These are phyloP conservation scores for Serendipita sp. DNA, from an alignment of 768 basidiomycete species.

Conservation along the genomic window DNA sequence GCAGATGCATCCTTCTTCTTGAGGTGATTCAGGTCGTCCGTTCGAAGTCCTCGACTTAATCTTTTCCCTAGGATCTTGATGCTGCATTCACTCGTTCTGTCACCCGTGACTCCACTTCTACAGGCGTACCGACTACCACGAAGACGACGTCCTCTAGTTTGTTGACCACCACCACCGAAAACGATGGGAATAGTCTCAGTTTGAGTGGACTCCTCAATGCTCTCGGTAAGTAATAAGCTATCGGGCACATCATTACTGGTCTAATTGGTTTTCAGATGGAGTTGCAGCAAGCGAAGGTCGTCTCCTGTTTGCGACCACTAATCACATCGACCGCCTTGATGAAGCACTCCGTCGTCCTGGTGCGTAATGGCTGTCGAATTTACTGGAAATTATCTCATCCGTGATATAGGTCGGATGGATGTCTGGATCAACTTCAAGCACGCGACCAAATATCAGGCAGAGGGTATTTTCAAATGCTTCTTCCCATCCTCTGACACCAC, in stretches of 20 bases:
- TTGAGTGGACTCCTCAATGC: conserved; percentile 75
- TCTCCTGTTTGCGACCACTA: conserved; percentile 80
- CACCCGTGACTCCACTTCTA: conserved; percentile 65
- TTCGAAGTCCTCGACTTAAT: background rate
- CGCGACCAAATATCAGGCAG: conserved; percentile 84
- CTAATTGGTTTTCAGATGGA: background rate
- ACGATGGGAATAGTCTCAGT: conserved; percentile 69
- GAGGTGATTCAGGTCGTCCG: conserved; percentile 30
- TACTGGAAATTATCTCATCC: conserved; percentile 23
- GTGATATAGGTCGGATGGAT: conserved; percentile 80
- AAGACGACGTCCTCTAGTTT: conserved; percentile 25
- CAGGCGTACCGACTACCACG: conserved; percentile 46
- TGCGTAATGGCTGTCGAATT: background rate
- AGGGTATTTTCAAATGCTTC: conserved; percentile 88
- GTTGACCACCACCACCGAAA: conserved; percentile 11
- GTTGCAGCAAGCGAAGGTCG: conserved; percentile 18
- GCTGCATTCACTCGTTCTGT: conserved; percentile 81
- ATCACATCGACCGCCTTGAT: conserved; percentile 86
- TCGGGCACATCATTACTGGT: conserved; percentile 67
- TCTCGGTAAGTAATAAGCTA: conserved; percentile 38
- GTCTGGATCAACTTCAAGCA: conserved; percentile 84
- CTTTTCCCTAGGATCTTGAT: conserved; percentile 40
- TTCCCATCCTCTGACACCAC: conserved; percentile 51
- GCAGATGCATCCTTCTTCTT: conserved; percentile 77
- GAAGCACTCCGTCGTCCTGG: conserved; percentile 28